Percentiles rank a stretch among this genome's conserved stretches.
Conservation (phyloP, 2,329 filamentous ascomycete genomes). For the Raffaelea ambrosiae region DNA sequence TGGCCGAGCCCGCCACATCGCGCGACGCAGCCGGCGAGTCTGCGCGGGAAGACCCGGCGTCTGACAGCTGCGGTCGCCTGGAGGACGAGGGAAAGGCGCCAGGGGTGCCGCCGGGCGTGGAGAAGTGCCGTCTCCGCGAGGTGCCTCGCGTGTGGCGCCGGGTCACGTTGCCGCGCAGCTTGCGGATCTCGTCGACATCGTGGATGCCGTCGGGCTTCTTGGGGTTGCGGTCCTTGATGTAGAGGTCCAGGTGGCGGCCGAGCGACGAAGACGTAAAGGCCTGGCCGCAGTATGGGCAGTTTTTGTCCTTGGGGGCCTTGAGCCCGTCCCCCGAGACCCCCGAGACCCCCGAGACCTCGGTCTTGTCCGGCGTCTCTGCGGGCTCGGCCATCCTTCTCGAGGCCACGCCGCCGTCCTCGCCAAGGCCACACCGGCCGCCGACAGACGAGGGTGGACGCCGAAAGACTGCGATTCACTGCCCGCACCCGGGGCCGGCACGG, state of each 20-base stretch:
- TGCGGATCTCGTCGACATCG: slow-evolving; percentile 80
- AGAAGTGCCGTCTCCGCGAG: slow-evolving; percentile 48
- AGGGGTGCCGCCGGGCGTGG: slow-evolving; percentile 48
- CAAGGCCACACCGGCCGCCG: not conserved
- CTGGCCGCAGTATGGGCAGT: slow-evolving; percentile 80
- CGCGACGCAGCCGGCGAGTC: slow-evolving; percentile 30
- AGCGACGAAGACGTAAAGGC: slow-evolving; percentile 90
- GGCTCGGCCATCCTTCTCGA: slow-evolving; percentile 2
- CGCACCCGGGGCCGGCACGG: not conserved
- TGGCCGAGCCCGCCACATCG: not conserved
- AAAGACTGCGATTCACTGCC: no score
- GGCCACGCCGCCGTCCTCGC: not conserved
- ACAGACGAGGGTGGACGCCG: not conserved
- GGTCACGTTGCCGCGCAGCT: slow-evolving; percentile 77
- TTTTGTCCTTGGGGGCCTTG: slow-evolving; percentile 69
- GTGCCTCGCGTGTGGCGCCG: slow-evolving; percentile 70
- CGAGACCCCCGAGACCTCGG: no score
- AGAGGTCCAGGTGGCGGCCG: slow-evolving; percentile 86
- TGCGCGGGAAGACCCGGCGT: slow-evolving; percentile 24
- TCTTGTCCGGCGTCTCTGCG: slow-evolving; percentile 17
- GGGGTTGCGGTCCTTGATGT: slow-evolving; percentile 89
- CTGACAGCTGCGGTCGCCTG: slow-evolving; percentile 16
- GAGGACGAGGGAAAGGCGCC: slow-evolving; percentile 25
- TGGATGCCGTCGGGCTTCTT: slow-evolving; percentile 81
- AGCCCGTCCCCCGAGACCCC: slow-evolving; percentile 21